Evolutionary conservation across 2,329 filamentous ascomycete species (phyloP).

Genomic region (Microsporum ferrugineum): DNA sequence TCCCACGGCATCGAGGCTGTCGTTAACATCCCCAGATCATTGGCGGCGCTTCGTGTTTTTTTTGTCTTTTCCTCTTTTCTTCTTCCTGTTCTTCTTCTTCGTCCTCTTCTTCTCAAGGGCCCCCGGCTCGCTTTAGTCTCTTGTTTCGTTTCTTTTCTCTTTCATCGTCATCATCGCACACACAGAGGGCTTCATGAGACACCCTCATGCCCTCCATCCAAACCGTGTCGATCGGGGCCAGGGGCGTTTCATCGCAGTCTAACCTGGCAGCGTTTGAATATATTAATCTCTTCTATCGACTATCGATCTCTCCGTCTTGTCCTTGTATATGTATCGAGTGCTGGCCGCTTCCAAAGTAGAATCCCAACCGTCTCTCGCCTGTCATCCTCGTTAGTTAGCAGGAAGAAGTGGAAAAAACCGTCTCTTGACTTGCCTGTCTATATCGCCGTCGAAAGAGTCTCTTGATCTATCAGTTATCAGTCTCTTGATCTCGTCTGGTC

Average conservation of each 20-base stretch:
- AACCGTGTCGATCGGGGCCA: neutral
- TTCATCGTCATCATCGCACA: neutral
- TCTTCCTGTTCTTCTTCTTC: neutral
- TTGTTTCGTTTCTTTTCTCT: neutral
- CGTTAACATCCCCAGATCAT: neutral
- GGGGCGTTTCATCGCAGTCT: neutral
- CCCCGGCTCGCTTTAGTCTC: neutral
- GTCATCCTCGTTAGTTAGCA: neutral
- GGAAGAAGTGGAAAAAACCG: too few species aligned
- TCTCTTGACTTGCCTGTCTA: too few species aligned
- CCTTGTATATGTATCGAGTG: neutral
- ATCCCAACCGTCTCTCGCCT: neutral
- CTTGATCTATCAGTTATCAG: too few species aligned
- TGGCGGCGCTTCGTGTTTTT: neutral
- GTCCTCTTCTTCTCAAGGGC: neutral
- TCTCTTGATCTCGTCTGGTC: too few species aligned
- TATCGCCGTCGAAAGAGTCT: too few species aligned
- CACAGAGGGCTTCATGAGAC: neutral
- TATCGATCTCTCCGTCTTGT: neutral
- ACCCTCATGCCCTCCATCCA: neutral
- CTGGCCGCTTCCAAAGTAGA: neutral
- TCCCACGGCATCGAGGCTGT: neutral
- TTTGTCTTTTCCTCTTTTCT: neutral
- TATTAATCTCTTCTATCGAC: neutral
- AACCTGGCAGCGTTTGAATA: neutral